Conservation (phyloP, 345 rosid genomes). For the Punica granatum region DNA sequence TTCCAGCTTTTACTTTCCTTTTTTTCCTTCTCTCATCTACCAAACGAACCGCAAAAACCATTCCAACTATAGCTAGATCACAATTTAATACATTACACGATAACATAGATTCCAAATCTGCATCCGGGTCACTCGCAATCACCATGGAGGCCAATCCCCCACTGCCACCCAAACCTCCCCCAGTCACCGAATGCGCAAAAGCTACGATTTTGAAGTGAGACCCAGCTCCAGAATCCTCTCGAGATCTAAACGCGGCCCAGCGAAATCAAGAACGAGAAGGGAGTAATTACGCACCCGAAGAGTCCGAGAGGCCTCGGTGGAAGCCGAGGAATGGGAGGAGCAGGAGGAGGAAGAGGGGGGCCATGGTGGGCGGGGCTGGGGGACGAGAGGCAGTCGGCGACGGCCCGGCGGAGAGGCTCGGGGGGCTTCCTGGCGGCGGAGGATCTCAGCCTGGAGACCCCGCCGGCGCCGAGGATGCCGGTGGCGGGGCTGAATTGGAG, state of each 20-base stretch:
- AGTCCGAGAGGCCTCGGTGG: constrained; percentile 86
- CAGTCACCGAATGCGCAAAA: background rate
- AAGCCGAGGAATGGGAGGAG: constrained; percentile 31
- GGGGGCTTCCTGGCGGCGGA: constrained; percentile 78
- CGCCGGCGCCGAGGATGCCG: constrained; percentile 10
- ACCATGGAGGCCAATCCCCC: background rate
- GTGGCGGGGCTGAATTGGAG: constrained; percentile 22
- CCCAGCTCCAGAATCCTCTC: background rate
- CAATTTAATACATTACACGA: background rate
- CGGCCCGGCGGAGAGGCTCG: constrained; percentile 89
- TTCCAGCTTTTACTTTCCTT: background rate
- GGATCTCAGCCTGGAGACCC: constrained; percentile 78
- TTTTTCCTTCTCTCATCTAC: constrained; percentile 2
- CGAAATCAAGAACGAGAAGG: constrained; percentile 3
- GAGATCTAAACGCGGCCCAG: constrained; percentile 30
- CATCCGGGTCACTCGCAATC: background rate
- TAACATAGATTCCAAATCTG: background rate
- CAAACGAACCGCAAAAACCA: background rate
- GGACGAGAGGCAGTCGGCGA: constrained; percentile 76
- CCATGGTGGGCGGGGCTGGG: constrained; percentile 46
- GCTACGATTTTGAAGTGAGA: background rate
- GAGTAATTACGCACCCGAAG: constrained; percentile 59
- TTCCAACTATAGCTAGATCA: background rate
- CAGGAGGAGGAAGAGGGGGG: constrained; percentile 10
- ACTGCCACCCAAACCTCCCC: background rate